Base-by-base conservation (phyloP, 2,329 filamentous ascomycete species). In the Periconia sp. region DNA sequence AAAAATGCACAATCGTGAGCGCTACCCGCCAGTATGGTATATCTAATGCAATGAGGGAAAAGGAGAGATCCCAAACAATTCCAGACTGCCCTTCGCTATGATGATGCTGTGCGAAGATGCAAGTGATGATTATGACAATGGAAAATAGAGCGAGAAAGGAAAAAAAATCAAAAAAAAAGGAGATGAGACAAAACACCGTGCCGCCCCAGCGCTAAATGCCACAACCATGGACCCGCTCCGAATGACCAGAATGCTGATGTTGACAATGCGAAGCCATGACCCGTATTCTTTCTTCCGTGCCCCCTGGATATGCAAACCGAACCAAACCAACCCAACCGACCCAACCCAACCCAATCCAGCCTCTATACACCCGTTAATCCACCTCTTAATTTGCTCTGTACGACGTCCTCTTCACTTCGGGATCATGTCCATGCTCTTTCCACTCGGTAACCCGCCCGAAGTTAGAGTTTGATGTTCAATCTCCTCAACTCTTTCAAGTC, bases 181-280 rank as follows among this genome's bases (percentile, higher is more conserved):
- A 56, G 62, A 63, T 49, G 57, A 41, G 50, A 50, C 55, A 49
- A 43, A 62, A 62, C 45, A 49, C 54, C 57, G 57, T 53, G 62
- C 61, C 51, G 68, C 70, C 33, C 67, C 61, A 65, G 30, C 66
- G 70, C 69, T 72, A 71, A 73, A 73, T 73, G 69, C 66, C 68
- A 70, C 63, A 65, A 67, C 64, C 68, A 59, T 73, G 61, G 43
- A 47, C 60, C 62, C 63, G 60, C 64, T 68, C 59, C 51, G 57
- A 58, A 51, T 55, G 57, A 58, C 48, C 51, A 58, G 51, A 42
- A 55, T 50, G 54, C 42, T 54, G 50, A 60, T 54, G 53, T 54
- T 53, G 56, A 58, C 60, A 60, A 55, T 54, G 53, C 56, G 56
- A 45, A 62, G 56, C 55, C 53, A 53, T 63, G 55, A n/a, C 53